Evolutionary conservation across 768 basidiomycete species (phyloP), one percentile per base, ranked within the genome.

Genomic region (Hemileccinum impolitum): DNA sequence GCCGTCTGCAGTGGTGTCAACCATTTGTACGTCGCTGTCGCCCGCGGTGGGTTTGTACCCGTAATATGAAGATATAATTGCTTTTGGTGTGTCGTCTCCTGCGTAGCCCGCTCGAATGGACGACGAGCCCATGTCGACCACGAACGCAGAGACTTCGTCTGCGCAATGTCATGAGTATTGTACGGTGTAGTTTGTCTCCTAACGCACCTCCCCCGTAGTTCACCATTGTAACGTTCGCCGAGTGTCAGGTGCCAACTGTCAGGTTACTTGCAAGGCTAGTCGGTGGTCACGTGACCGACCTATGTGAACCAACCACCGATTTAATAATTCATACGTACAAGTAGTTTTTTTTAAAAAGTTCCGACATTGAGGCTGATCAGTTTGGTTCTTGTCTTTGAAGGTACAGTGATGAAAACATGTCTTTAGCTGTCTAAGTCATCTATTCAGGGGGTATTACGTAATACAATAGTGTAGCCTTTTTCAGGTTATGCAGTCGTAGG

Each of bases 131-230:
- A 98, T 87, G 73, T 99, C 96, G 32, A 99, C 73, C 19, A 98
- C 96, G 45, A 98, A 74, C 26, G 95, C 96, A 31, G 93, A 88
- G n/a, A 98, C 93, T 73, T 97, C 94, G 65, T 97, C 94, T 96
- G 52, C 12, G 21, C 3, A 31, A n/a, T 41, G 42, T 37, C 10
- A 32, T 52, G 30, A 48, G 50, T 42, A 3, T 52, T n/a, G 10
- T 39, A 14, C 8, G 31, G 21, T 42, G 41, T 38, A 39, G 15
- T 45, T 43, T 45, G 23, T 19, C 42, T 23, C 18, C 11, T 15
- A 26, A 56, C 85, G 35, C 67, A 87, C 90, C 90, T 74, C 90
- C 90, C 26, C 90, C 90, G 65, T 90, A 90, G 62, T 87, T 86
- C 6, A 90, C 88, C 88, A 90, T 90, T 38, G 50, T 39, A 39